Base-by-base conservation (phyloP, 192 early-diverging fungal genomes). In the Backusella mclennaniae region DNA sequence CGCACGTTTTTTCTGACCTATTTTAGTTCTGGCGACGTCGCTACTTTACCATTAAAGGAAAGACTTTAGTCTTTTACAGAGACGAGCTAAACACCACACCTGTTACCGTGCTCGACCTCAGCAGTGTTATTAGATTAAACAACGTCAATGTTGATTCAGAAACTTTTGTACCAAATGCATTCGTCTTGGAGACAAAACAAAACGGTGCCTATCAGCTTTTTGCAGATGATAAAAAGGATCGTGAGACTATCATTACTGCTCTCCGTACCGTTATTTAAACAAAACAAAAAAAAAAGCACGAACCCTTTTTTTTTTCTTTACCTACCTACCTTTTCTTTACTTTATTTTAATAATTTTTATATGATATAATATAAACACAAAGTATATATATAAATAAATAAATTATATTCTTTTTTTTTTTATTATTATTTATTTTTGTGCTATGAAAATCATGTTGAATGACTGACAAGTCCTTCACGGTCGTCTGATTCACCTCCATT, bases 11-110 rank as follows among this genome's bases (percentile, higher is more conserved):
- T 63, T 63, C 56, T 63, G 9, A 63, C 56, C 56, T 75, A 4
- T 77, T 78, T 33, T 75, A 86, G 76, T 89, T 89, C 56, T 90
- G 87, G 89, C 86, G 85, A 74, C 86, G 89, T 46, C 83, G 89
- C 12, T 90, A 81, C 78, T 90, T 88, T 73, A 77, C 81, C 35
- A 85, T 90, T 74, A 81, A 85, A 23, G 86, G 86, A n/a, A 80
- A 85, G 73, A 82, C 77, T 33, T 66, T 90, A 21, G 76, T 84
- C 1, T 78, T 90, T 39, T 90, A 83, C 73, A 79, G 86, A 15
- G 87, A 87, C 35, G 85, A 84, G 69, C 31, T 49, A 41, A 69
- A 39, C 17, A 33, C 31, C 12, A 68, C 74, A 26, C 74, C 74
- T 46, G 59, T 41, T 23, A 1, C 67, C 3, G 31, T 52, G n/a